Evolutionary conservation across 78 protist species (phyloP), one percentile per base, ranked within the genome.

Genomic region (Emiliania huxleyi): DNA sequence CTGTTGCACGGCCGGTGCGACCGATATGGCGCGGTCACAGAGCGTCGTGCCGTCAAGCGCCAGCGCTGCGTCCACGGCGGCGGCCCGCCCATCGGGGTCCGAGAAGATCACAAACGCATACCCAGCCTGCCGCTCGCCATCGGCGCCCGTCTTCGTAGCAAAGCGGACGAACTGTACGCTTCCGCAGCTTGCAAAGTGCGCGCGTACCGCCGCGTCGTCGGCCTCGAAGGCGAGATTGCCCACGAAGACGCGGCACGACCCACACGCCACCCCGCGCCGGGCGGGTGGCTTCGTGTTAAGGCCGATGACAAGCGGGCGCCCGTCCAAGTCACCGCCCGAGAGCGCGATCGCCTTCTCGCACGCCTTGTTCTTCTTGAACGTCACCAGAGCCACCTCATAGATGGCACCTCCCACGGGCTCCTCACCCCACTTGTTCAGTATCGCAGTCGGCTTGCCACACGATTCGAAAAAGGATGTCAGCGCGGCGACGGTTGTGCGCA

Each of bases 331-430:
- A 52, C 62, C 62, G 15, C 75, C 75, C 37, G 75, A 69, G 37
- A 26, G 75, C 37, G 75, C 75, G 18, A 69, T 19, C 38, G 75
- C 75, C 75, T 69, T 69, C 75, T 69, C 75, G n/a, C 3, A 4
- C 75, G 75, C 75, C 75, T 69, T 69, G 75, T 69, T 69, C 75
- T 69, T 69, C n/a, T 69, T 69, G 75, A 69, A 69, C 33, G 75
- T 26, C 33, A 69, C 75, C 33, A 69, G 75, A 4, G 33, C 75
- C 12, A 29, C 12, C n/a, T 69, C 75, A 15, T 69, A 26, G 37
- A 69, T 26, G 37, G 18, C 75, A 15, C 75, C 75, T 2, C 12
- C 75, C 23, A 19, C n/a, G 37, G 75, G 75, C 18, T 26, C 75
- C 75, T 69, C 75, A 4, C 75, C 75, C 37, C 33, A 69, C 75